Percentiles rank a stretch among this genome's conserved stretches.
These are phyloP conservation scores for Coniella vitis DNA, from an alignment of 2,329 filamentous ascomycete genomes.

Conservation along the genomic window DNA sequence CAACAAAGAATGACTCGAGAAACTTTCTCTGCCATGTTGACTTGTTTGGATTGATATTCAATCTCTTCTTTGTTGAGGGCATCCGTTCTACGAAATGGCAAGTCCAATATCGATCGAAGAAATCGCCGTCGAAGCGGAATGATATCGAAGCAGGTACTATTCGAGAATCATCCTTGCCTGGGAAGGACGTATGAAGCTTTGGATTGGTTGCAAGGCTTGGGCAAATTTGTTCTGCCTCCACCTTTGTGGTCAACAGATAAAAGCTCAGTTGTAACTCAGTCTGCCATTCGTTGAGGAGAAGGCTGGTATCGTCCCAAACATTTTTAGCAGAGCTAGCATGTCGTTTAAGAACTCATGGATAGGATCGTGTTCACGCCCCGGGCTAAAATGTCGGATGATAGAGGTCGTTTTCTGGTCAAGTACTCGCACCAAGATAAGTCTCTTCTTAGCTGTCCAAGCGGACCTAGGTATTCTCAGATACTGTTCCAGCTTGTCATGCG, in stretches of 20 bases:
- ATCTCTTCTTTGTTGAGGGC: fast-evolving
- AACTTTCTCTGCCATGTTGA: conserved; percentile 25
- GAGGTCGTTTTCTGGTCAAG: background rate
- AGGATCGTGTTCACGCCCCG: conserved; percentile 1
- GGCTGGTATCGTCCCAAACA: conserved; percentile 22
- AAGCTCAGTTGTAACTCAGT: conserved; percentile 26
- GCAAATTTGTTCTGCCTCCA: background rate
- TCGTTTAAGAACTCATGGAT: conserved; percentile 20
- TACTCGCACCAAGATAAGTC: no score
- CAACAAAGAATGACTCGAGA: conserved; percentile 23
- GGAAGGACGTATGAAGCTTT: background rate
- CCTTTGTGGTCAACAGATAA: conserved; percentile 15
- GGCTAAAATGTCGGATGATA: conserved; percentile 2
- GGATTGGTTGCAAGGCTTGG: background rate
- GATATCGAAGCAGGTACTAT: conserved; percentile 19
- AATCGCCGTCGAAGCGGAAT: conserved; percentile 26
- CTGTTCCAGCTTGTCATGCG: no score
- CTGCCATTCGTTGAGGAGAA: conserved; percentile 22
- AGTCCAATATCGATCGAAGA: conserved; percentile 28
- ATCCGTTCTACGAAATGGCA: conserved; percentile 24
- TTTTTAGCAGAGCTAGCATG: conserved; percentile 17
- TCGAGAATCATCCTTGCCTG: background rate
- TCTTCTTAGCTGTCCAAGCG: no score
- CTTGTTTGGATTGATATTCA: conserved; percentile 1
- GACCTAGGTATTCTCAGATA: no score